A percentile compares a stretch with the other conserved stretches of the same genome.
Conservation (phyloP, 345 rosid species). For the Chamaenerion angustifolium region DNA sequence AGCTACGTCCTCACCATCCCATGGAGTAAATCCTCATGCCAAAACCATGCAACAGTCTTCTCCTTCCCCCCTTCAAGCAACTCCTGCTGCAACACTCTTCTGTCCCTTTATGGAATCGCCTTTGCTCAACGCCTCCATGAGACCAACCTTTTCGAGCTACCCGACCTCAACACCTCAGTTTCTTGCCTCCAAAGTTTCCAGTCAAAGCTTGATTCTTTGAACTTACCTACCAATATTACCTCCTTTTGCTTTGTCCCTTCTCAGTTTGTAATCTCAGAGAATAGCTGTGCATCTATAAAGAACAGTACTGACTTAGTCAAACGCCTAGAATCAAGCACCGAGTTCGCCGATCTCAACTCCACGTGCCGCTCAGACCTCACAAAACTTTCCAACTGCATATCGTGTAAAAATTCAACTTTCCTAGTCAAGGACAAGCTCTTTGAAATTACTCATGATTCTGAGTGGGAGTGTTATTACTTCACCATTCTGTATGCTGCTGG, state of each 20-base stretch:
- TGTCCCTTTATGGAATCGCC: constrained; percentile 46
- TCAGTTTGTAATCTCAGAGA: constrained; percentile 29
- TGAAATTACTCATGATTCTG: constrained; percentile 28
- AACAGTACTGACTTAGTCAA: constrained; percentile 44
- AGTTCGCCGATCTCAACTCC: constrained; percentile 20
- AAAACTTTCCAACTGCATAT: constrained; percentile 38
- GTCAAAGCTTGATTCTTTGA: constrained; percentile 30
- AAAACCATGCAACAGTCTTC: constrained; percentile 1
- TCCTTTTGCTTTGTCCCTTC: constrained; percentile 43
- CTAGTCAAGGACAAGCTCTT: constrained; percentile 29
- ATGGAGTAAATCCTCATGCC: constrained; percentile 52
- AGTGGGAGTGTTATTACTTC: constrained; percentile 42
- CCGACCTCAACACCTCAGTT: constrained; percentile 31
- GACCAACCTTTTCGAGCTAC: constrained; percentile 45
- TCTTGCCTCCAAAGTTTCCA: constrained; percentile 57
- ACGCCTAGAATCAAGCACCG: constrained; percentile 30
- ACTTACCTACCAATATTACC: constrained; percentile 31
- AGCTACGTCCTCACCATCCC: constrained; percentile 45
- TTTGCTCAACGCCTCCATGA: constrained; percentile 44
- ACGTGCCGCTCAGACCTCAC: constrained; percentile 50
- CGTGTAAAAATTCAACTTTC: constrained; percentile 39
- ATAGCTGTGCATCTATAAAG: constrained; percentile 40
- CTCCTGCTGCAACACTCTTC: constrained; percentile 38
- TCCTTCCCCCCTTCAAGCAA: not conserved
- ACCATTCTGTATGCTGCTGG: constrained; percentile 77